Conservation (phyloP, 805 yeast species). For the Nakazawaea wickerhamii region DNA sequence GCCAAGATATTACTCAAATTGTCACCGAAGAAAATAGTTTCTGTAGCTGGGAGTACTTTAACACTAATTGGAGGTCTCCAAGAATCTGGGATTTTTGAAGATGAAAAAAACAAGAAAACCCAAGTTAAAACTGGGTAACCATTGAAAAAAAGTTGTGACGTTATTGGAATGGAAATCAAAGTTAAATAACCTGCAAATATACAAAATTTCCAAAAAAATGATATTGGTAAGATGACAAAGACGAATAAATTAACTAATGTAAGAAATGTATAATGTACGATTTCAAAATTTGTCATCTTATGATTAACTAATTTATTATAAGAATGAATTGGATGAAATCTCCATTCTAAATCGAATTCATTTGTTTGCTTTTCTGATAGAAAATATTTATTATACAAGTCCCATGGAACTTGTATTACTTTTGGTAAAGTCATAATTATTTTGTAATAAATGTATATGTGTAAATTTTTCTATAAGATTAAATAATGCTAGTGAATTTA, state of each 20-base stretch:
- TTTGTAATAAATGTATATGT: not conserved
- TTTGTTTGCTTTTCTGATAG: constrained; percentile 11
- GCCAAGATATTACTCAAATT: constrained; percentile 82
- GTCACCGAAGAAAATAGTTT: constrained; percentile 88
- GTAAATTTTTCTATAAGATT: too few species aligned
- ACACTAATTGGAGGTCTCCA: constrained; percentile 89
- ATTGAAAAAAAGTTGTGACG: constrained; percentile 78
- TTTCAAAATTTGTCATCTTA: constrained; percentile 7
- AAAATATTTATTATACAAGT: constrained; percentile 8
- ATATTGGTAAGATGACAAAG: constrained; percentile 51
- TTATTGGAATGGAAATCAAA: constrained; percentile 61
- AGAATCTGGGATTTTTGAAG: constrained; percentile 63
- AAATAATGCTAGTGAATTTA: too few species aligned
- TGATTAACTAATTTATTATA: constrained; percentile 5
- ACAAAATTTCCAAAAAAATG: constrained; percentile 31
- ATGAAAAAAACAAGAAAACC: constrained; percentile 76
- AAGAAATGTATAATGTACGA: constrained; percentile 43
- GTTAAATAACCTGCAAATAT: constrained; percentile 33
- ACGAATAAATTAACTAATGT: constrained; percentile 52
- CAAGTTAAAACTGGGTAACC: constrained; percentile 83
- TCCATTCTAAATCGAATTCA: constrained; percentile 13
- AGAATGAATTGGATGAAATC: constrained; percentile 8
- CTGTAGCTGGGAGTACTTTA: constrained; percentile 84
- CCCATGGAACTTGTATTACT: constrained; percentile 6
- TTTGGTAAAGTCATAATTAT: constrained; percentile 4